phyloP scores from a whole-genome alignment of 1,139 yeast species.

The Pneumocystis oryctolagi region DNA sequence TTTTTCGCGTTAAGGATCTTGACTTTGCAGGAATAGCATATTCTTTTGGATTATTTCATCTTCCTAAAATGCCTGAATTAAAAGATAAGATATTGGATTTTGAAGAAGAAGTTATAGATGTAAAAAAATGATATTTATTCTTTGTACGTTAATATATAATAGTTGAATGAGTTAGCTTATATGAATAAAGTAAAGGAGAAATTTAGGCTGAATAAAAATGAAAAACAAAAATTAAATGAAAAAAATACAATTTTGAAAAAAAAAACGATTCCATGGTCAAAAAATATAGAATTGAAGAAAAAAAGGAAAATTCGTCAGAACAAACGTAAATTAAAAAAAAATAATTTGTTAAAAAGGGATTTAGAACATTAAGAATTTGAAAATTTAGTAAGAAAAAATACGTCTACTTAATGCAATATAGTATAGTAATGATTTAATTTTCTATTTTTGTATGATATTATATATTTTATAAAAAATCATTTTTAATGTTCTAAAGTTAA shows the following conservation, averaged over 20 bases:
- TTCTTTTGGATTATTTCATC: conserved; percentile 62
- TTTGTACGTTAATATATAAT: background rate
- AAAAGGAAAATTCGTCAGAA: background rate
- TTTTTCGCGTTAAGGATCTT: conserved; percentile 57
- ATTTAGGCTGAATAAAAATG: conserved; percentile 9
- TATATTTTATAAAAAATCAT: too few relatives aligned
- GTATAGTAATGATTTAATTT: background rate
- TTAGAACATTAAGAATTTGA: conserved; percentile 55
- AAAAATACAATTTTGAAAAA: background rate
- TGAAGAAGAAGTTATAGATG: conserved; percentile 9
- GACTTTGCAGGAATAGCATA: conserved; percentile 61
- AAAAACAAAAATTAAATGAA: conserved; percentile 1
- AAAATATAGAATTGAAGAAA: background rate
- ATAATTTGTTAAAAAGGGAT: conserved; percentile 50
- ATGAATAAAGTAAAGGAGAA: conserved; percentile 9
- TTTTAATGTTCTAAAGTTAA: background rate
- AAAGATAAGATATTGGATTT: conserved; percentile 16
- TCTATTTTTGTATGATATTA: too few relatives aligned
- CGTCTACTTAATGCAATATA: conserved; percentile 15
- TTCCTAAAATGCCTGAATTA: conserved; percentile 93
- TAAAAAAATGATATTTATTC: background rate
- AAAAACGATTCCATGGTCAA: background rate
- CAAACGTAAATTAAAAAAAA: conserved; percentile 23
- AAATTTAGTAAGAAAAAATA: conserved; percentile 44
- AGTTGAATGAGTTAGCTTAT: conserved; percentile 6